Base-by-base conservation (phyloP, 257 asterid genomes). In the Ballota nigra region DNA sequence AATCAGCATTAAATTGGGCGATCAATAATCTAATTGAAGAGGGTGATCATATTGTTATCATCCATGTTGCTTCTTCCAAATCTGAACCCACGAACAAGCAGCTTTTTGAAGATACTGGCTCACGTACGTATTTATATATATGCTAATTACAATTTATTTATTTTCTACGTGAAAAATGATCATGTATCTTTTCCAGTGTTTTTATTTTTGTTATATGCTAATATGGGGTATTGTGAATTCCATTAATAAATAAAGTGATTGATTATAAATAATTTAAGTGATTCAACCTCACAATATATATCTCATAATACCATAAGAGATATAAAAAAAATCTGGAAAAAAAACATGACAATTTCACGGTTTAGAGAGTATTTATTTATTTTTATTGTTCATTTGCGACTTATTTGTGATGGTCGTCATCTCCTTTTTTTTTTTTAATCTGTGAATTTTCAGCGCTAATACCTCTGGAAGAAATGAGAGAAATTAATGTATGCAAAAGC, bases 21-120 rank as follows among this genome's bases (percentile, higher is more conserved):
- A 78, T 80, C 43, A 40, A 78, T 69, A 87, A 89, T 73, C 73
- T 91, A 74, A 69, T 91, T 36, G 92, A 78, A 31, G 84, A 73
- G 55, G 95, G 87, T 5, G 96, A 91, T 77, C 69, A 52, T 23
- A 81, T 91, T 66, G 53, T 89, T 62, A 57, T 91, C 2, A 81
- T 87, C 75, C 97, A 91, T 72, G 95, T 83, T 64, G 87, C 81
- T 41, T 91, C 97, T 26, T 80, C 97, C 4, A 89, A 87, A 80
- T 26, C 75, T 70, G 96, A 89, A 2, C 86, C 96, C 16, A 69
- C 89, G 7, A 85, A 72, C 61, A 89, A 91, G 79, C 93, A 82
- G 80, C 93, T 89, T 52, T 89, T 89, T 77, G 68, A 69, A 56
- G 93, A 91, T 69, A 89, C 95, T 12, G 97, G 96, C 24, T 91